Conservation (phyloP, 2,329 filamentous ascomycete genomes). For the Calonectria henricotiae region DNA sequence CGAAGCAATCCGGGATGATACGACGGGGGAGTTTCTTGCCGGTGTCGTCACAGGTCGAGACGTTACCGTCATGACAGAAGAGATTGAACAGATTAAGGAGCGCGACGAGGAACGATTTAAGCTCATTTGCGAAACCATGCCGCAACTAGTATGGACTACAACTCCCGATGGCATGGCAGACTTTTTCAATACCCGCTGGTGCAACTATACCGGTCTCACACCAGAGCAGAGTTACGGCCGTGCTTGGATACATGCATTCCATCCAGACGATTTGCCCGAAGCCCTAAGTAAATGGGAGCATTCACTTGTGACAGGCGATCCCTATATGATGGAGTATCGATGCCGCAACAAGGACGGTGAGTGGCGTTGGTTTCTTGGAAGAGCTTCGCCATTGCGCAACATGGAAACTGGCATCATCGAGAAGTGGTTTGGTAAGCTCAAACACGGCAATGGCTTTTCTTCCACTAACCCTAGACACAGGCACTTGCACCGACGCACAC, state of each 20-base stretch:
- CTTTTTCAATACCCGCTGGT: conserved; percentile 86
- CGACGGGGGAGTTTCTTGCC: conserved; percentile 80
- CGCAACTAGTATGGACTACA: conserved; percentile 83
- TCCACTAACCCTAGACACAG: conserved; percentile 46
- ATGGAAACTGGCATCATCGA: conserved; percentile 78
- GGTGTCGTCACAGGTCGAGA: conserved; percentile 82
- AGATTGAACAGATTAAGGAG: conserved; percentile 79
- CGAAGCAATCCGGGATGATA: conserved; percentile 77
- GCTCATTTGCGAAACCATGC: conserved; percentile 82
- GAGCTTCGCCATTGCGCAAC: conserved; percentile 79
- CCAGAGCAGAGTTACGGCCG: conserved; percentile 75
- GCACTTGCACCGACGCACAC: conserved; percentile 85
- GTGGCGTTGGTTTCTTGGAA: conserved; percentile 85
- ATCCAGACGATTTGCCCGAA: conserved; percentile 78
- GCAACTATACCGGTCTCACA: conserved; percentile 81
- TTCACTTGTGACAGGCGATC: conserved; percentile 77
- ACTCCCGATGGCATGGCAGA: conserved; percentile 77
- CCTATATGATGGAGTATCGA: conserved; percentile 81
- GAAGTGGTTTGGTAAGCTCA: conserved; percentile 79
- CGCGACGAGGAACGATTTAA: conserved; percentile 83
- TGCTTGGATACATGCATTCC: conserved; percentile 77
- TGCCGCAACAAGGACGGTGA: conserved; percentile 77
- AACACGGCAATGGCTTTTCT: neutral
- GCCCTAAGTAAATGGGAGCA: conserved; percentile 73
- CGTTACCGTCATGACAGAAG: conserved; percentile 78